These are phyloP conservation scores for Trichoderma citrinoviride DNA, from an alignment of 2,329 filamentous ascomycete species.

Conservation along the genomic window DNA sequence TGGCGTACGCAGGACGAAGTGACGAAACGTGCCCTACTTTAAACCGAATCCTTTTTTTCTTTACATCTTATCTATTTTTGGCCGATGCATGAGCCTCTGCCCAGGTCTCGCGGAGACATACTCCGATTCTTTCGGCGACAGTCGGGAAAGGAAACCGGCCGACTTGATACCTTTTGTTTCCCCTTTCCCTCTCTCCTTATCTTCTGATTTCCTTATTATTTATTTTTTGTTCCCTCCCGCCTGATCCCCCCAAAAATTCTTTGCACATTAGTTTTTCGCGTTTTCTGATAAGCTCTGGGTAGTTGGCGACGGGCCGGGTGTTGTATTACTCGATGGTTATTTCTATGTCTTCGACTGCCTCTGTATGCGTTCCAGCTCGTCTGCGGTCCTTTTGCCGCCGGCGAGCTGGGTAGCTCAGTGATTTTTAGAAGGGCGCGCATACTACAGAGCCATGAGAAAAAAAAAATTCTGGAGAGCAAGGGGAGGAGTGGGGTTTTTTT, in stretches of 20 bases:
- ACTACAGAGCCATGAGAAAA: slow-evolving; percentile 20
- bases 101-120: slow-evolving; percentile 26
- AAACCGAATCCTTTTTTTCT: slow-evolving; percentile 31
- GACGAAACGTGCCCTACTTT: slow-evolving; percentile 38
- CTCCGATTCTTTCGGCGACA: slow-evolving; percentile 28
- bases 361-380: slow-evolving; percentile 27
- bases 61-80: slow-evolving; percentile 10
- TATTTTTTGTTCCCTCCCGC: slow-evolving; percentile 26
- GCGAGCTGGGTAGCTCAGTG: slow-evolving; percentile 10
- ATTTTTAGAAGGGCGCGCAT: slow-evolving; percentile 20
- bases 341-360: slow-evolving; percentile 33
- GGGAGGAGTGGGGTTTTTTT: slow-evolving; percentile 1
- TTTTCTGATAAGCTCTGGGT: slow-evolving; percentile 31
- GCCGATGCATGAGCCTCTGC: slow-evolving; percentile 28
- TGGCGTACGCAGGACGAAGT: slow-evolving; percentile 42
- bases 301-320: slow-evolving; percentile 35
- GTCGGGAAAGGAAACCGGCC: slow-evolving; percentile 30
- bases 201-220: slow-evolving; percentile 17
- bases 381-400: slow-evolving; percentile 15
- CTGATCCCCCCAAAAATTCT: slow-evolving; percentile 32
- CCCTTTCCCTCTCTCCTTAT: slow-evolving; percentile 18
- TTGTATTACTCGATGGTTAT: slow-evolving; percentile 38
- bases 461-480: slow-evolving; percentile 26
- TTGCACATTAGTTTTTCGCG: slow-evolving; percentile 35
- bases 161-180: slow-evolving; percentile 38